Base-by-base conservation (phyloP, 345 rosid genomes). In the Erysimum cheiranthoides region DNA sequence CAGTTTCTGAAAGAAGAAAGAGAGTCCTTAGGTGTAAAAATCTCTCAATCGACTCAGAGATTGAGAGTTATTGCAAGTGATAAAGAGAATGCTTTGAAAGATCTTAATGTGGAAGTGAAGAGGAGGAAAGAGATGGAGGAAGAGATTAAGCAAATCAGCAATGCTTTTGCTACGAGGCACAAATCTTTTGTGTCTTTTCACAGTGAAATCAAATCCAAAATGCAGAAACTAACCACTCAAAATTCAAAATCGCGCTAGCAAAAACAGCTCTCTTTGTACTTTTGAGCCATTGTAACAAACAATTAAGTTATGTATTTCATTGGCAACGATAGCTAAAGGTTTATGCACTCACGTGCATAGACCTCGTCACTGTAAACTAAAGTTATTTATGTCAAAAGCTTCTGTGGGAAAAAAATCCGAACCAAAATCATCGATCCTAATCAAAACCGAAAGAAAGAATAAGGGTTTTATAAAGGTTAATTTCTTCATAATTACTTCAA, bases 111-210 rank as follows among this genome's bases (percentile, higher is more conserved):
- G 42, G 92, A 90, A 88, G 80, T 83, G n/a, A 82, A 68, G 73
- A 80, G 88, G 73, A 89, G 91, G 79, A 88, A 82, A 72, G 77
- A 73, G 68, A 83, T 94, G 2, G 89, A 88, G 75, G 92, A 86
- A 78, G 90, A 92, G 83, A 81, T 92, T 17, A 90, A 88, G 84
- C 83, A 85, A 66, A 84, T 94, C 64, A 83, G 86, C 76, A 67
- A 71, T 10, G 90, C 91, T 60, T 89, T 94, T 35, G 85, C 87
- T 16, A 78, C 68, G 14, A 80, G 92, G 67, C 93, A 92, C 79
- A 88, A 63, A 43, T 87, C 93, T 47, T 74, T 85, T 1, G 50
- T 80, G 70, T 84, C 93, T 59, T 85, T 92, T 62, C 86, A 88
- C 8, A 78, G 80, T 74, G 93, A 90, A 68, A 65, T 94, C 62